These are phyloP conservation scores for Penicillium digitatum DNA, from an alignment of 2,329 filamentous ascomycete species.

Conservation along the genomic window DNA sequence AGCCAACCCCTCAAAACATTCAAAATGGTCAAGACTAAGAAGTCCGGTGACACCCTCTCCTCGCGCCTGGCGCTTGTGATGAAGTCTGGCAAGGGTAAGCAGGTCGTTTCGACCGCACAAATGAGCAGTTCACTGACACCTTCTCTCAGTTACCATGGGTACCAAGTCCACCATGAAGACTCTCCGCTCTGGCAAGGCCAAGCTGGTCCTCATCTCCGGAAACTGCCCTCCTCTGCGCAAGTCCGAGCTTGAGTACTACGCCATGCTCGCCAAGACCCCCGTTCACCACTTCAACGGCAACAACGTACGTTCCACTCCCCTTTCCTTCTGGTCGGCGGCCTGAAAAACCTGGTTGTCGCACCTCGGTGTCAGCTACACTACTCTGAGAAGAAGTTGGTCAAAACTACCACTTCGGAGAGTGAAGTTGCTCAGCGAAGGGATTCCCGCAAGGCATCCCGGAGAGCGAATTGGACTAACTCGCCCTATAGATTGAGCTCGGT, in stretches of 20 bases:
- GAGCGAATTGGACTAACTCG: slow-evolving; percentile 24
- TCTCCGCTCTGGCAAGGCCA: slow-evolving; percentile 94
- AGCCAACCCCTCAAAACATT: slow-evolving; percentile 29
- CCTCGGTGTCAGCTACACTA: slow-evolving; percentile 26
- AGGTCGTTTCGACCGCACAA: background rate
- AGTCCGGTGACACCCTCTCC: slow-evolving; percentile 78
- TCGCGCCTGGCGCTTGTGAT: slow-evolving; percentile 66
- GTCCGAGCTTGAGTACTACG: slow-evolving; percentile 94
- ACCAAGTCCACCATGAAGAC: slow-evolving; percentile 89
- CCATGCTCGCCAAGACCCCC: slow-evolving; percentile 87
- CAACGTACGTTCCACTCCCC: slow-evolving; percentile 73
- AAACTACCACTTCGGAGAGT: slow-evolving; percentile 25
- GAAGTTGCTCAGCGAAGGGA: slow-evolving; percentile 31
- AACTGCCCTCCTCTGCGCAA: slow-evolving; percentile 98
- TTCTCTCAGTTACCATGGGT: slow-evolving; percentile 66
- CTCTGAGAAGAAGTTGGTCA: slow-evolving; percentile 25
- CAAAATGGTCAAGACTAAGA: slow-evolving; percentile 66
- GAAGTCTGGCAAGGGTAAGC: slow-evolving; percentile 50
- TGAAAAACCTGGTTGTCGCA: slow-evolving; percentile 10
- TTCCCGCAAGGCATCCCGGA: slow-evolving; percentile 21
- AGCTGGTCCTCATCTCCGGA: slow-evolving; percentile 92
- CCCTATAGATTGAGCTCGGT: slow-evolving; percentile 85
- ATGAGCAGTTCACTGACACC: slow-evolving; percentile 1
- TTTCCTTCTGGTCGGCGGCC: slow-evolving; percentile 15
- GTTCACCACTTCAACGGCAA: slow-evolving; percentile 98